Evolutionary conservation across 2,329 filamentous ascomycete species (phyloP).

Genomic region (Thermothelomyces thermophilus): DNA sequence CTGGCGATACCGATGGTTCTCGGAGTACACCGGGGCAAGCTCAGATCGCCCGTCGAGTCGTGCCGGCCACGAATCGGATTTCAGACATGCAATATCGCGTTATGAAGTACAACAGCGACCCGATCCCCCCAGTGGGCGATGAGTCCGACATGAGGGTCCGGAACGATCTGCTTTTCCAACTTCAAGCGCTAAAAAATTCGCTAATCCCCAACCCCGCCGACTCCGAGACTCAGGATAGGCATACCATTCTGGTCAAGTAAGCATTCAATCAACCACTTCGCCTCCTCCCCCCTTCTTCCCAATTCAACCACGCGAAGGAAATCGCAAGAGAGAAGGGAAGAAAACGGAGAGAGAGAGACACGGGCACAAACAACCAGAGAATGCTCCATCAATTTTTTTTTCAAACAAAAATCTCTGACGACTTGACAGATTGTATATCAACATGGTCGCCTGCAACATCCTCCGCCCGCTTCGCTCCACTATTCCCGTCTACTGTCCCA

Average conservation of each 20-base stretch:
- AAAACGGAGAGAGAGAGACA: no score
- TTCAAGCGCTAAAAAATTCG: background rate
- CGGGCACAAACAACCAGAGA: no score
- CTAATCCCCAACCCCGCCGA: background rate
- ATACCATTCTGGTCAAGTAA: conserved; percentile 11
- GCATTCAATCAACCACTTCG: background rate
- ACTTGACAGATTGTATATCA: background rate
- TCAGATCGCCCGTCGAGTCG: no score
- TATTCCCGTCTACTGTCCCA: background rate
- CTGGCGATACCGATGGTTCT: background rate
- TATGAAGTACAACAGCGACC: conserved; percentile 9
- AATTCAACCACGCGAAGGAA: no score
- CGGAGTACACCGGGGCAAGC: no score
- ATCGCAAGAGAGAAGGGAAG: no score
- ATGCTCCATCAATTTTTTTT: no score
- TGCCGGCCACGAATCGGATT: background rate
- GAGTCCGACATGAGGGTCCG: conserved; percentile 1
- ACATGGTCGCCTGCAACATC: conserved; percentile 12
- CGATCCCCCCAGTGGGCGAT: background rate
- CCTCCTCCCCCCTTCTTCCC: background rate
- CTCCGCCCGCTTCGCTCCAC: conserved; percentile 6
- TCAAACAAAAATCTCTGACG: no score
- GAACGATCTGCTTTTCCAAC: background rate
- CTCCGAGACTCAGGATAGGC: background rate
- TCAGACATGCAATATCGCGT: conserved; percentile 4